These are phyloP conservation scores for Pterocarpus santalinus DNA, from an alignment of 306 rosid genomes.

Conservation along the genomic window DNA sequence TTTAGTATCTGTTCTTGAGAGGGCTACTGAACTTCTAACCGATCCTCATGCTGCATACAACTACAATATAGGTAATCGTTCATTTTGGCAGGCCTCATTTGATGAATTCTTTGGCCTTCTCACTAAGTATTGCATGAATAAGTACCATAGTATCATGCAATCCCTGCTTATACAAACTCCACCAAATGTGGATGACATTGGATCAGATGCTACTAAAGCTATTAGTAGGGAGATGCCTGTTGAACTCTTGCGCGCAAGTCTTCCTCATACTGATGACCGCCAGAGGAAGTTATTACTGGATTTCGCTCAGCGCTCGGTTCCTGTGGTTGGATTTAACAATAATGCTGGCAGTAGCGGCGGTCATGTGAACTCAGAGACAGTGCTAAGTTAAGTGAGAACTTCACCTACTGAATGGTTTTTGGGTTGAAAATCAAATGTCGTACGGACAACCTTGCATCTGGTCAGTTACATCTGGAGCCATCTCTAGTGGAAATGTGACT, in stretches of 20 bases:
- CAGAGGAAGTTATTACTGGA: constrained; percentile 60
- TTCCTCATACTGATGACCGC: constrained; percentile 63
- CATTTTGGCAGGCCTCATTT: constrained; percentile 70
- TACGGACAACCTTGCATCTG: constrained; percentile 41
- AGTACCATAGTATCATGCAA: constrained; percentile 62
- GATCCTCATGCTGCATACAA: constrained; percentile 59
- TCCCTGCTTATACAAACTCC: constrained; percentile 53
- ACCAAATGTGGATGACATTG: constrained; percentile 48
- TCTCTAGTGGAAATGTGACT: constrained; percentile 42
- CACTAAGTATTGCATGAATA: constrained; percentile 64
- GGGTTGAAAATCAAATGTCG: constrained; percentile 33
- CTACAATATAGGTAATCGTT: constrained; percentile 55
- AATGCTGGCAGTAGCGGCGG: constrained; percentile 60
- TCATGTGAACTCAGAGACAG: constrained; percentile 82
- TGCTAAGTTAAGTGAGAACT: constrained; percentile 55
- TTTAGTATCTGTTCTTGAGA: constrained; percentile 62
- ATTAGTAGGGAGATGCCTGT: constrained; percentile 64
- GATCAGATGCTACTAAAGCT: constrained; percentile 60
- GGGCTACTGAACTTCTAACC: constrained; percentile 57
- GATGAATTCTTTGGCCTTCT: constrained; percentile 64
- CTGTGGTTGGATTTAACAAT: constrained; percentile 57
- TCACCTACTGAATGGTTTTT: constrained; percentile 32
- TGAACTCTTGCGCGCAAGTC: constrained; percentile 68
- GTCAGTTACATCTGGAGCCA: constrained; percentile 32
- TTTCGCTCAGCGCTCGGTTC: constrained; percentile 64